Conservation (phyloP, 2,329 filamentous ascomycete species). For the Fusarium sororula region DNA sequence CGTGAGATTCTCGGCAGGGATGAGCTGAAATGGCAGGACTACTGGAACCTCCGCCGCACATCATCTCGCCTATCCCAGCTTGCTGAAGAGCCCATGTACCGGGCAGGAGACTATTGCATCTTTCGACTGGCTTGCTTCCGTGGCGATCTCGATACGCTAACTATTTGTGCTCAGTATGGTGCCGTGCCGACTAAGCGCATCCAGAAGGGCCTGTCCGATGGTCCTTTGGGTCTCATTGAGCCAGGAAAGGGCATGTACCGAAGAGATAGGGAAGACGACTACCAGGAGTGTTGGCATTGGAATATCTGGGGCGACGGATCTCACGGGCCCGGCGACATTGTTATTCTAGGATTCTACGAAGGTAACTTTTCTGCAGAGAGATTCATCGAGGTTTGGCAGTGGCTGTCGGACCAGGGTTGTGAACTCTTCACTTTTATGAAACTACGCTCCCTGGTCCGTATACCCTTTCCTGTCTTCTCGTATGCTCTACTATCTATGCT, state of each 20-base stretch:
- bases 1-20: neutral
- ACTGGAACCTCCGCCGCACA: neutral
- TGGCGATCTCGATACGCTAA: neutral
- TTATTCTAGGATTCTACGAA: neutral
- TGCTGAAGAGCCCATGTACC: neutral
- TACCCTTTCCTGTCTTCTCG: neutral
- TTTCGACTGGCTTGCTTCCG: neutral
- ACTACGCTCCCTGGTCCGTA: neutral
- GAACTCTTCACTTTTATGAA: neutral
- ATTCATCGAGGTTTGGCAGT: neutral
- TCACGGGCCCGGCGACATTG: neutral
- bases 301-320: neutral
- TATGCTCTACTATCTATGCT: neutral
- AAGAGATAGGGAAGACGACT: neutral
- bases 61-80: neutral
- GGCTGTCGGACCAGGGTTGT: neutral
- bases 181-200: neutral
- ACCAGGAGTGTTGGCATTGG: neutral
- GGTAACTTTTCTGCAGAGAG: neutral
- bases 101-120: neutral
- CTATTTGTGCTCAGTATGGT: neutral
- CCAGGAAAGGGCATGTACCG: neutral
- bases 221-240: neutral
- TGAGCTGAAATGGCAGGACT: neutral
- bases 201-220: neutral